phyloP scores from a whole-genome alignment of 129 eudicot genomes.

The Logfia minima region DNA sequence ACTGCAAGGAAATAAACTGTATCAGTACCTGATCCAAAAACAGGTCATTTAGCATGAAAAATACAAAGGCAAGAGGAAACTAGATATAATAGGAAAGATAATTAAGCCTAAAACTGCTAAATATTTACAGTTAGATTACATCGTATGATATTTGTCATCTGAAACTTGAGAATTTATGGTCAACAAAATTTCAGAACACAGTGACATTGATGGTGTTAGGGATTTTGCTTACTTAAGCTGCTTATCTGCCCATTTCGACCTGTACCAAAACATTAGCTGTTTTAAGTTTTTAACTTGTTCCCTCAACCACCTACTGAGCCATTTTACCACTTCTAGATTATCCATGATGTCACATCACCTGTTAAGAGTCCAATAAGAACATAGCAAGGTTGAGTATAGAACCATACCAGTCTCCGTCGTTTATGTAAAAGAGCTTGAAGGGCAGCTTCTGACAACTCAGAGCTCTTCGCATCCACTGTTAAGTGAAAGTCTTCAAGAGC shows the following conservation, averaged over 20 bases:
- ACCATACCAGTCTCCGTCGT: slow-evolving; percentile 48
- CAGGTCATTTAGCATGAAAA: slow-evolving; percentile 4
- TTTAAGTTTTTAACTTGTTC: neutral
- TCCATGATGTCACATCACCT: slow-evolving; percentile 5
- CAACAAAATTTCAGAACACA: neutral
- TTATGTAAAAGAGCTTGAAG: slow-evolving; percentile 49
- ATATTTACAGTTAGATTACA: neutral
- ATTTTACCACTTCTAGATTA: neutral
- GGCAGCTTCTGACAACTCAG: slow-evolving; percentile 48
- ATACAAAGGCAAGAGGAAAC: neutral
- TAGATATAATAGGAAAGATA: neutral
- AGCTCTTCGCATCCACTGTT: slow-evolving; percentile 37
- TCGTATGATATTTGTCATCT: neutral
- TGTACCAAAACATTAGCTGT: neutral
- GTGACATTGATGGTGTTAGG: neutral
- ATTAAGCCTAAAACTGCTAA: slow-evolving; percentile 4
- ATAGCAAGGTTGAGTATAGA: neutral
- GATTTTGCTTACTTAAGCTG: neutral
- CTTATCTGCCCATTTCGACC: neutral
- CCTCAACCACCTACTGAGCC: neutral
- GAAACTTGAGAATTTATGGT: neutral
- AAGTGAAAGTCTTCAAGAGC: slow-evolving; percentile 33
- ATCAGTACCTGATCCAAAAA: slow-evolving; percentile 8
- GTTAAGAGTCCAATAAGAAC: slow-evolving; percentile 1
- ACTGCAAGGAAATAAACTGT: slow-evolving; percentile 36